phyloP scores from a whole-genome alignment of 1,284 basidiomycete genomes.

The Irpex sp. region DNA sequence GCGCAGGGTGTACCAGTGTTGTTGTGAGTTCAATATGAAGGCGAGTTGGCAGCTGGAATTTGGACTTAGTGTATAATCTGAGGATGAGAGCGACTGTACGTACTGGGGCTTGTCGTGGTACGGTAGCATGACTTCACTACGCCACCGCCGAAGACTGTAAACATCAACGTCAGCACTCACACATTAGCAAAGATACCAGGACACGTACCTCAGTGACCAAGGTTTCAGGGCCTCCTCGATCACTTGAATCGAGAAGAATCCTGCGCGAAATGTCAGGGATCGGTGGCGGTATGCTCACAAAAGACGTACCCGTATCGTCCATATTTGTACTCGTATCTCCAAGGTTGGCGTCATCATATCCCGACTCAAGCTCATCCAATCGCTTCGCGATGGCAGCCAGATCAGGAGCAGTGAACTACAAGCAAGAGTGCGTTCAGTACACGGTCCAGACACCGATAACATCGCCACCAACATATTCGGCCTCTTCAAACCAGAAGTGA shows the following conservation, averaged over 20 bases:
- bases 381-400: slow-evolving; percentile 77
- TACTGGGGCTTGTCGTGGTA: slow-evolving; percentile 81
- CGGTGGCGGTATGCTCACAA: background rate
- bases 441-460: background rate
- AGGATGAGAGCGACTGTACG: slow-evolving; percentile 20
- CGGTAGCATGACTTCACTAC: slow-evolving; percentile 75
- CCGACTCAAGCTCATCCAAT: slow-evolving; percentile 47
- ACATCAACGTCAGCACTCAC: background rate
- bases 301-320: slow-evolving; percentile 78
- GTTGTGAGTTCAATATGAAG: slow-evolving; percentile 84
- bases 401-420: slow-evolving; percentile 81
- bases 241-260: slow-evolving; percentile 87
- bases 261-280: slow-evolving; percentile 31
- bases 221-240: slow-evolving; percentile 79
- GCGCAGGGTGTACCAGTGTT: slow-evolving; percentile 89
- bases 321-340: slow-evolving; percentile 66
- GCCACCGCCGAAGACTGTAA: slow-evolving; percentile 72
- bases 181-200: background rate
- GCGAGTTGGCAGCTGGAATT: slow-evolving; percentile 70
- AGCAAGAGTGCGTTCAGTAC: slow-evolving; percentile 5
- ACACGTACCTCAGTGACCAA: slow-evolving; percentile 73
- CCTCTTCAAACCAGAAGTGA: slow-evolving; percentile 43
- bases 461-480: slow-evolving; percentile 54
- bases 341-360: slow-evolving; percentile 40
- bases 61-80: background rate